A percentile compares a stretch with the other conserved stretches of the same genome.
Evolutionary conservation across 2,329 filamentous ascomycete species (phyloP).

Genomic region (Aspergillus glaucus): DNA sequence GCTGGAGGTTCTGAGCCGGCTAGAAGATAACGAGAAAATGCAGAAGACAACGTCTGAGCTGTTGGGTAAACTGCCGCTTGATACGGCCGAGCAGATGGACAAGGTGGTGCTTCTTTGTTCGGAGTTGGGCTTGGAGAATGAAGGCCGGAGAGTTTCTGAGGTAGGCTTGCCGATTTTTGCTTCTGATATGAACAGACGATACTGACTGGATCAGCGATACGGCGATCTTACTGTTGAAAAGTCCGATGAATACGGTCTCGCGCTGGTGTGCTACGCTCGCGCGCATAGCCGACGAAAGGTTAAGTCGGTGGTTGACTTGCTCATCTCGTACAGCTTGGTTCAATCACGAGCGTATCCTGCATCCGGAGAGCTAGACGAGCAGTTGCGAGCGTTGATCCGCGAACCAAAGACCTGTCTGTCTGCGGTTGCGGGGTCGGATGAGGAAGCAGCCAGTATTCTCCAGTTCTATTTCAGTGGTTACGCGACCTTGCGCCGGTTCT

Average conservation of each 20-base stretch:
- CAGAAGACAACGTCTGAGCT: conserved; percentile 69
- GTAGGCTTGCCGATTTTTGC: conserved; percentile 44
- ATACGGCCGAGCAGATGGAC: conserved; percentile 67
- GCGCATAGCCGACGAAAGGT: conserved; percentile 74
- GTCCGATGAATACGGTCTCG: conserved; percentile 74
- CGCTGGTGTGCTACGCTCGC: conserved; percentile 84
- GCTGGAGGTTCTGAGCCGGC: conserved; percentile 71
- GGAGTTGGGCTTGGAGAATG: conserved; percentile 68
- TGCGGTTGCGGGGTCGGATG: conserved; percentile 65
- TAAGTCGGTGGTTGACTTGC: conserved; percentile 74
- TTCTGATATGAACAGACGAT: neutral
- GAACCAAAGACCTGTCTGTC: conserved; percentile 67
- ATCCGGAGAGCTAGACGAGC: conserved; percentile 62
- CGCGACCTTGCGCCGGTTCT: conserved; percentile 83
- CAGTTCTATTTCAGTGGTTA: conserved; percentile 87
- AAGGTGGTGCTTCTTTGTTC: conserved; percentile 74
- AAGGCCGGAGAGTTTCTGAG: conserved; percentile 76
- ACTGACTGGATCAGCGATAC: conserved; percentile 57
- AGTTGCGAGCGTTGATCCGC: conserved; percentile 63
- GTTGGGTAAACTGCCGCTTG: conserved; percentile 65
- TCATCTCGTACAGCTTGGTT: conserved; percentile 80
- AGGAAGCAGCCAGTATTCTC: conserved; percentile 74
- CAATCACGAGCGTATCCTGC: conserved; percentile 77
- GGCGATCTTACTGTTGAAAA: conserved; percentile 69
- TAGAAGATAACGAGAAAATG: conserved; percentile 66